Conservation (phyloP, 306 rosid genomes). For the Carpinus viminea region DNA sequence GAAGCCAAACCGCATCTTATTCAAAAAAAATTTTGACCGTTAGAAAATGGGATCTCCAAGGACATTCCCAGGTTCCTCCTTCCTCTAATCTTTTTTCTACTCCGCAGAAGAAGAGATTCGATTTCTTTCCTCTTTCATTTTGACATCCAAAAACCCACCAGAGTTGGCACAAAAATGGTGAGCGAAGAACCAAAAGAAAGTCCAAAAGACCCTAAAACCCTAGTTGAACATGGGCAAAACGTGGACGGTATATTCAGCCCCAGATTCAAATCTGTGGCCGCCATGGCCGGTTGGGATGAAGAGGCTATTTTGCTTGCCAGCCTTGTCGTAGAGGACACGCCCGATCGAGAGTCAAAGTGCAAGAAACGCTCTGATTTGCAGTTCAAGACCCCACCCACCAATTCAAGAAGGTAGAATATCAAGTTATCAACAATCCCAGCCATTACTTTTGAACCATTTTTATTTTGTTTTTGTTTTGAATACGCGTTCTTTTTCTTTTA, state of each 20-base stretch:
- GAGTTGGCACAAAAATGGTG: slow-evolving; percentile 40
- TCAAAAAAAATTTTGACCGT: slow-evolving; percentile 51
- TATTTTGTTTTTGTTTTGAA: not conserved
- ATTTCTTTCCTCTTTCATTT: not conserved
- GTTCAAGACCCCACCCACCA: slow-evolving; percentile 63
- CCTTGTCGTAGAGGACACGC: slow-evolving; percentile 83
- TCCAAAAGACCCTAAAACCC: slow-evolving; percentile 32
- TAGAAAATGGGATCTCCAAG: not conserved
- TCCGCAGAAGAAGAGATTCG: not conserved
- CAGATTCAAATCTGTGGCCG: slow-evolving; percentile 82
- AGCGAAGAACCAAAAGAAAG: slow-evolving; percentile 39
- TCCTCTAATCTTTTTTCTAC: not conserved
- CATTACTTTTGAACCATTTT: not conserved
- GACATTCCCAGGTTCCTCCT: not conserved
- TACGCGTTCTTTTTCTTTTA: too few species aligned
- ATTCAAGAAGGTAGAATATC: slow-evolving; percentile 63
- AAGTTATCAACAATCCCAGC: not conserved
- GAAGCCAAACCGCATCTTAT: slow-evolving; percentile 2
- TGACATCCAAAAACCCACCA: not conserved
- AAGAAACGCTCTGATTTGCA: slow-evolving; percentile 47
- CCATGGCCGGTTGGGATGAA: slow-evolving; percentile 99
- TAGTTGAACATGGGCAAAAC: slow-evolving; percentile 30
- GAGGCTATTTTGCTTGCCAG: slow-evolving; percentile 70
- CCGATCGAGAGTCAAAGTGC: slow-evolving; percentile 55
- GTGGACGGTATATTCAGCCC: slow-evolving; percentile 52